Percentiles rank a stretch among this genome's conserved stretches.
Evolutionary conservation across 129 eudicot species (phyloP).

Genomic region (Sambucus nigra): DNA sequence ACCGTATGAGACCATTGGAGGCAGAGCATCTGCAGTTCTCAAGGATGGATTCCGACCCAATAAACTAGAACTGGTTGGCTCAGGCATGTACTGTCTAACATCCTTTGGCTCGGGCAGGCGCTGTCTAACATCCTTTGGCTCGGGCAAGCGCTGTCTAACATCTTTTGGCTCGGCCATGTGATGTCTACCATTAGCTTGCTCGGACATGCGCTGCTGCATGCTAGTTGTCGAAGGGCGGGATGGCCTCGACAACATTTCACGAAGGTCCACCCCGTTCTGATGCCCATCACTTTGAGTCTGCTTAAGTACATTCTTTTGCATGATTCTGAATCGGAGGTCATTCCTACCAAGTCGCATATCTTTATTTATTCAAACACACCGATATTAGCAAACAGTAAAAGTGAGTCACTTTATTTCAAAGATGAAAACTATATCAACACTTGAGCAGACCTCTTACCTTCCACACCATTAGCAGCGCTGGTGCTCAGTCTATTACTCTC

Average conservation of each 20-base stretch:
- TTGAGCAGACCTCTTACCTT: constrained; percentile 45
- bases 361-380: constrained; percentile 19
- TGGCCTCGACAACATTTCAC: constrained; percentile 61
- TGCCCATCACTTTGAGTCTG: constrained; percentile 32
- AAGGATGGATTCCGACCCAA: constrained; percentile 27
- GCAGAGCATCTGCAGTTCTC: constrained; percentile 33
- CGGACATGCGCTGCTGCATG: constrained; percentile 22
- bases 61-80: constrained; percentile 21
- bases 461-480: constrained; percentile 22
- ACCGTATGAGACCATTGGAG: constrained; percentile 28
- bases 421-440: constrained; percentile 3
- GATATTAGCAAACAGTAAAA: constrained; percentile 10
- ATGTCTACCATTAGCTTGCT: constrained; percentile 22
- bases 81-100: constrained; percentile 30
- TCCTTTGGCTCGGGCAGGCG: constrained; percentile 24
- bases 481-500: constrained; percentile 28
- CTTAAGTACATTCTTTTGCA: constrained; percentile 30
- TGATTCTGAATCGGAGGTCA: constrained; percentile 77
- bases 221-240: constrained; percentile 41
- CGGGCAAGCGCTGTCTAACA: constrained; percentile 27
- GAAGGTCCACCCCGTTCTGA: constrained; percentile 44
- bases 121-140: constrained; percentile 26
- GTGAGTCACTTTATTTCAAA: neutral
- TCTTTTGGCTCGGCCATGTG: constrained; percentile 31
- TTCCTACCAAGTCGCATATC: constrained; percentile 49